Conservation (phyloP, 1,284 basidiomycete species). For the Chalciporus sp. region DNA sequence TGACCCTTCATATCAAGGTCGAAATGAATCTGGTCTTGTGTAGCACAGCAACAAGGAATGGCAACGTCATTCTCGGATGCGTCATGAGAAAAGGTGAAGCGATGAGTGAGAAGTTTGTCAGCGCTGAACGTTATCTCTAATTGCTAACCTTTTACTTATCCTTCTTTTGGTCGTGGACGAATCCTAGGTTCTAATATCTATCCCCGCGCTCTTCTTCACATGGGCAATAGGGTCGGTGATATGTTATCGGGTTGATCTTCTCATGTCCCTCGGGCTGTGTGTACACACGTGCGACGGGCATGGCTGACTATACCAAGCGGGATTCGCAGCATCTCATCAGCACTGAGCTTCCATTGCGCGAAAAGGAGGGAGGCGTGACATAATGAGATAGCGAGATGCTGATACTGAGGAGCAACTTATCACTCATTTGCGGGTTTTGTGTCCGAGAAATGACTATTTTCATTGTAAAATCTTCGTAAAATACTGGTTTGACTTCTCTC, state of each 20-base stretch:
- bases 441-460: too few species aligned
- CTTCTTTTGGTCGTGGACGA: not conserved
- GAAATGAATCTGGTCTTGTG: not conserved
- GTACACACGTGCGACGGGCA: not conserved
- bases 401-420: too few species aligned
- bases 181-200: not conserved
- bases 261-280: not conserved
- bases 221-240: not conserved
- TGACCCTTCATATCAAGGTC: not conserved
- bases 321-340: not conserved
- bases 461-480: too few species aligned
- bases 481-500: too few species aligned
- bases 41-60: not conserved
- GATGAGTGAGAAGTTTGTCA: constrained; percentile 11
- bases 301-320: not conserved
- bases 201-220: not conserved
- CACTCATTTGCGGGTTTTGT: too few species aligned
- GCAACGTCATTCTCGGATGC: constrained; percentile 9
- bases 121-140: constrained; percentile 19
- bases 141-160: not conserved
- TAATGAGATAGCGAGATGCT: too few species aligned
- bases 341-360: too few species aligned
- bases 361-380: too few species aligned
- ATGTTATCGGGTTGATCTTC: not conserved
- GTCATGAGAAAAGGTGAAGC: not conserved